A percentile compares a stretch with the other conserved stretches of the same genome.
Evolutionary conservation across 176 grass and related monocot species (phyloP).

Genomic region (Musa itinerans): DNA sequence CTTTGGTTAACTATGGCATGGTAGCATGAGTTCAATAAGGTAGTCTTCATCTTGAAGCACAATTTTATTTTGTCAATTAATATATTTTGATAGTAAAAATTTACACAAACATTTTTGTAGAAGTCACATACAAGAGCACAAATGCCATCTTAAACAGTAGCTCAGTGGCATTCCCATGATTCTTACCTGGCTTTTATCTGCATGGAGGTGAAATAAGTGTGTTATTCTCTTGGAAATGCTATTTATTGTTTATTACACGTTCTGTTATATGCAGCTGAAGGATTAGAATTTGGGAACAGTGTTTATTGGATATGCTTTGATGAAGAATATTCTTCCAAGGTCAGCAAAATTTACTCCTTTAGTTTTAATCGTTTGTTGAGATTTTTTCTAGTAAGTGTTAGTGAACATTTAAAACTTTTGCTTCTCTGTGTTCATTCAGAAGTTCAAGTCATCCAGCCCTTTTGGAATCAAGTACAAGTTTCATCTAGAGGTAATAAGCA

Average conservation of each 20-base stretch:
- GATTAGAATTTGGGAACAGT: slow-evolving; percentile 87
- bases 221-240: slow-evolving; percentile 7
- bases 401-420: not conserved
- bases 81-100: too few relatives aligned
- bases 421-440: slow-evolving; percentile 33
- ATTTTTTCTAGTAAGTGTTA: slow-evolving; percentile 2
- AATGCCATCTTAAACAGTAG: not conserved
- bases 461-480: slow-evolving; percentile 97
- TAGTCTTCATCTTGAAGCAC: too few relatives aligned
- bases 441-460: slow-evolving; percentile 68
- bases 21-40: too few relatives aligned
- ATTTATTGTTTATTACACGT: slow-evolving; percentile 8
- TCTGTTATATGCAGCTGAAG: slow-evolving; percentile 45
- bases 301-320: slow-evolving; percentile 82
- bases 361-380: slow-evolving; percentile 5
- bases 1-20: too few relatives aligned
- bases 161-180: not conserved
- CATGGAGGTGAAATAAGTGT: not conserved
- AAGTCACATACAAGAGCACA: too few relatives aligned
- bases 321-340: slow-evolving; percentile 64
- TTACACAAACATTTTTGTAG: too few relatives aligned
- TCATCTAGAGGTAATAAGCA: slow-evolving; percentile 72
- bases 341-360: slow-evolving; percentile 17
- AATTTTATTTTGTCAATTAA: too few relatives aligned
- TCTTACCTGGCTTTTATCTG: not conserved